Percentiles rank a stretch among this genome's conserved stretches.
phyloP scores from a whole-genome alignment of 2,329 filamentous ascomycete species.

The Aspergillus melleus region DNA sequence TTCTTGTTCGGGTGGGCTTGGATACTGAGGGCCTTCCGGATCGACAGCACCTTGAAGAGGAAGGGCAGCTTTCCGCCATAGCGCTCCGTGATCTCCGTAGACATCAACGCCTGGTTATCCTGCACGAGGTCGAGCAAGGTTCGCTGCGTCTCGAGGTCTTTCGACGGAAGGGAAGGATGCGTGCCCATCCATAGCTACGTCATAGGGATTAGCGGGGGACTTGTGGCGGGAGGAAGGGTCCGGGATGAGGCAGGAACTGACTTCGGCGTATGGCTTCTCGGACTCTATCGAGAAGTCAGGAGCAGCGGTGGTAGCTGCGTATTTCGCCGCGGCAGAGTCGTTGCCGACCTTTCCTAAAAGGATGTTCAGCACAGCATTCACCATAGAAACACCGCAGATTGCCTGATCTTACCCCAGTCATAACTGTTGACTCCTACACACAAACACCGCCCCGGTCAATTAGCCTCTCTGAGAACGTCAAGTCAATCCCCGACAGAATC shows the following conservation, averaged over 20 bases:
- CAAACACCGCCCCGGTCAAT: background rate
- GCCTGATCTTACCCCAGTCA: slow-evolving; percentile 72
- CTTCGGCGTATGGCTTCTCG: slow-evolving; percentile 93
- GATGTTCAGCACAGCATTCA: slow-evolving; percentile 26
- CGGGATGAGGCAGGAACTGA: slow-evolving; percentile 32
- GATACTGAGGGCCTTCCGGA: slow-evolving; percentile 93
- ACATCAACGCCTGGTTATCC: slow-evolving; percentile 82
- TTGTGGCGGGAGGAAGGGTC: background rate
- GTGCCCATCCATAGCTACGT: slow-evolving; percentile 96
- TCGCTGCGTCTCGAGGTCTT: slow-evolving; percentile 79
- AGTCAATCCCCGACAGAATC: background rate
- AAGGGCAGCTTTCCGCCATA: slow-evolving; percentile 87
- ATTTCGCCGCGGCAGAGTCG: slow-evolving; percentile 84
- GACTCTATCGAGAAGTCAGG: slow-evolving; percentile 74
- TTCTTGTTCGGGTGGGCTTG: slow-evolving; percentile 97
- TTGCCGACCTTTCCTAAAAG: slow-evolving; percentile 75
- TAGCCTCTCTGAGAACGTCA: background rate
- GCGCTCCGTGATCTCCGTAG: slow-evolving; percentile 67
- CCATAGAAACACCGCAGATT: background rate
- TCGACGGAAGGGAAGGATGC: slow-evolving; percentile 92
- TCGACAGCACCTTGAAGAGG: slow-evolving; percentile 95
- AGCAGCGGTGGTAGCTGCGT: slow-evolving; percentile 79
- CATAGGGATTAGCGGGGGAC: background rate
- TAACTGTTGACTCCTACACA: slow-evolving; percentile 87
- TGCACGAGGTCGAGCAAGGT: slow-evolving; percentile 83